Evolutionary conservation across 2,329 filamentous ascomycete genomes (phyloP).

Genomic region (Colletotrichum ledebouriae): DNA sequence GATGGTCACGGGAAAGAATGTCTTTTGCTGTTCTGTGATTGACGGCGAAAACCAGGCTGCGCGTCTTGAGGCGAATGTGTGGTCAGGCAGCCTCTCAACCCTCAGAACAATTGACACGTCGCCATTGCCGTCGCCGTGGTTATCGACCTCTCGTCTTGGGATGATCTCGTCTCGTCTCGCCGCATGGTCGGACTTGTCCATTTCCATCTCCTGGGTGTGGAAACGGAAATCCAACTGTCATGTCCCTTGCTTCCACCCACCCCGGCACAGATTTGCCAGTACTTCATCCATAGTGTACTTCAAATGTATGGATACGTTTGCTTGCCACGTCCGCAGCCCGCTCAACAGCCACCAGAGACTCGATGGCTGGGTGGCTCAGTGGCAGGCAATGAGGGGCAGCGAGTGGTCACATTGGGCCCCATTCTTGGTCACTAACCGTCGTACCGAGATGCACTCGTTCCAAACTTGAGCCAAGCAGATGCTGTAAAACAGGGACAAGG

Average conservation of each 20-base stretch:
- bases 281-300: neutral
- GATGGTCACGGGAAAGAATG: neutral
- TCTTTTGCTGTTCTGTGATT: neutral
- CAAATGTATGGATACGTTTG: neutral
- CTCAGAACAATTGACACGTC: constrained; percentile 2
- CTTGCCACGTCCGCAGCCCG: neutral
- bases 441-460: constrained; percentile 20
- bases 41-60: neutral
- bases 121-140: neutral
- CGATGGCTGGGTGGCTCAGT: neutral
- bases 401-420: constrained; percentile 22
- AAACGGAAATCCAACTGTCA: neutral
- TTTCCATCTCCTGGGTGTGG: constrained; percentile 3
- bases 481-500: constrained; percentile 19
- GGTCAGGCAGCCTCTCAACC: neutral
- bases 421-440: constrained; percentile 12
- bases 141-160: neutral
- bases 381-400: neutral
- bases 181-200: neutral
- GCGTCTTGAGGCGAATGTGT: neutral
- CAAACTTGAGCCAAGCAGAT: constrained; percentile 21
- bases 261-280: constrained; percentile 1
- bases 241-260: constrained; percentile 13
- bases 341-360: neutral
- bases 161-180: constrained; percentile 3